Conservation (phyloP, 2,329 filamentous ascomycete species). For the Penicillium nordicum region DNA sequence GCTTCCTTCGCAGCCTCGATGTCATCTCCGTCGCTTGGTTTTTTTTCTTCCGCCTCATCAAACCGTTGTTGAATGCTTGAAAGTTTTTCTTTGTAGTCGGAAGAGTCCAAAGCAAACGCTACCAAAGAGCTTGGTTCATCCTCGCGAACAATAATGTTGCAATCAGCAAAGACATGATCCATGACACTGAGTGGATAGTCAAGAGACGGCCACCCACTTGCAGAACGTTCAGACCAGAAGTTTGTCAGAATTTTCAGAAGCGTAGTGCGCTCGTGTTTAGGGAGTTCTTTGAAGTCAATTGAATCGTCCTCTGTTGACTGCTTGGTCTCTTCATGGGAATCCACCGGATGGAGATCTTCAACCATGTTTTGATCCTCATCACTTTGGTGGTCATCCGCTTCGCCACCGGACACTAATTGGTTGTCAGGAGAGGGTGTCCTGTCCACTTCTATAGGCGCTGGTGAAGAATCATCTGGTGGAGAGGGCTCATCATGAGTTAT, state of each 20-base stretch:
- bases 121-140: slow-evolving; percentile 97
- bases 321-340: slow-evolving; percentile 52
- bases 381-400: slow-evolving; percentile 65
- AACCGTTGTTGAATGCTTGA: slow-evolving; percentile 45
- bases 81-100: slow-evolving; percentile 81
- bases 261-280: slow-evolving; percentile 88
- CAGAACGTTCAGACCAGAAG: slow-evolving; percentile 97
- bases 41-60: slow-evolving; percentile 30
- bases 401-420: slow-evolving; percentile 60
- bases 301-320: slow-evolving; percentile 53
- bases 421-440: slow-evolving; percentile 46
- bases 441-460: slow-evolving; percentile 43
- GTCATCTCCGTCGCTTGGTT: slow-evolving; percentile 25
- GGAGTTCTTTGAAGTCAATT: slow-evolving; percentile 67
- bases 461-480: slow-evolving; percentile 29
- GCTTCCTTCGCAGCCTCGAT: slow-evolving; percentile 57
- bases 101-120: slow-evolving; percentile 82
- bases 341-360: slow-evolving; percentile 64
- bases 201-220: slow-evolving; percentile 86
- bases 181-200: slow-evolving; percentile 86
- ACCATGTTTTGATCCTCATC: slow-evolving; percentile 68
- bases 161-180: slow-evolving; percentile 95
- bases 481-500: slow-evolving; percentile 26
- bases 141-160: slow-evolving; percentile 93
- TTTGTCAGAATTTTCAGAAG: slow-evolving; percentile 94